Conservation (phyloP, 2,329 filamentous ascomycete genomes). For the Curvularia sp. region DNA sequence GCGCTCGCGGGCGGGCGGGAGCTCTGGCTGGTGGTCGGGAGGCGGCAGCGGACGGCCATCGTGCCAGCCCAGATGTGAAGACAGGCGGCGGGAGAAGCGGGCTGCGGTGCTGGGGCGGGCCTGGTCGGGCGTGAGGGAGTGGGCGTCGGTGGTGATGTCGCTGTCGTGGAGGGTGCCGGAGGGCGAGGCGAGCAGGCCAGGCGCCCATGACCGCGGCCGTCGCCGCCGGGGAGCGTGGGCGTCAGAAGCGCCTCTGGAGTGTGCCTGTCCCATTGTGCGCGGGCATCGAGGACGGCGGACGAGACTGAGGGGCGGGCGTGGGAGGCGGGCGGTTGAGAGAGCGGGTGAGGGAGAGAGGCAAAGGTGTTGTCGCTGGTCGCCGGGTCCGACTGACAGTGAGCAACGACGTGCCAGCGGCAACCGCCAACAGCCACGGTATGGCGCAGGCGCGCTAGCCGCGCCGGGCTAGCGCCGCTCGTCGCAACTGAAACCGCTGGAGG, state of each 20-base stretch:
- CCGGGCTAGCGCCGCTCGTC: not conserved
- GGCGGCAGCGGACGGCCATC: slow-evolving; percentile 43
- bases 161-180: slow-evolving; percentile 4
- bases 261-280: slow-evolving; percentile 50
- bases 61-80: slow-evolving; percentile 36
- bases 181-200: slow-evolving; percentile 28
- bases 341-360: not conserved
- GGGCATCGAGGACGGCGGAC: slow-evolving; percentile 29
- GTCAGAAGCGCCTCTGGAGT: slow-evolving; percentile 40
- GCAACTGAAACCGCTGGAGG: slow-evolving; percentile 14
- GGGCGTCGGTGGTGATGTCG: slow-evolving; percentile 20
- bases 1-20: slow-evolving; percentile 32
- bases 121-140: slow-evolving; percentile 25
- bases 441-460: slow-evolving; percentile 17
- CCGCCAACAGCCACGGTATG: no score
- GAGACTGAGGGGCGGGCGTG: slow-evolving; percentile 26
- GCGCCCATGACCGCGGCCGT: slow-evolving; percentile 46
- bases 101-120: not conserved
- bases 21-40: slow-evolving; percentile 10
- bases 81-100: slow-evolving; percentile 37
- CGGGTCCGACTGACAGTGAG: no score
- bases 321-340: not conserved
- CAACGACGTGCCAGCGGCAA: slow-evolving; percentile 12
- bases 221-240: slow-evolving; percentile 35
- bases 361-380: not conserved